phyloP scores from a whole-genome alignment of 1,139 yeast genomes.

The Hanseniaspora uvarum region DNA sequence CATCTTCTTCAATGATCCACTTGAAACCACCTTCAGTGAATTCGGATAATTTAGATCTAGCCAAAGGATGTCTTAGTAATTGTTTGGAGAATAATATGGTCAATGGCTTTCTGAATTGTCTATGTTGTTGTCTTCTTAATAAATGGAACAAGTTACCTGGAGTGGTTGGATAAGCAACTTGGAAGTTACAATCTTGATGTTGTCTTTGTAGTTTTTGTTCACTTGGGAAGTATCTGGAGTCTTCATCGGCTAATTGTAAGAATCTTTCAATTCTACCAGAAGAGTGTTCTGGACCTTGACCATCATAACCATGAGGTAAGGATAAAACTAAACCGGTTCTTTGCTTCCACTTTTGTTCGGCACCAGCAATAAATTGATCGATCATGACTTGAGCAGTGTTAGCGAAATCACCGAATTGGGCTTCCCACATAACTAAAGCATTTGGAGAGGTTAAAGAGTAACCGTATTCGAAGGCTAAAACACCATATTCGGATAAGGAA shows the following conservation, averaged over 20 bases:
- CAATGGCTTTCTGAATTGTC: constrained; percentile 97
- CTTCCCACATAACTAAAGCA: constrained; percentile 97
- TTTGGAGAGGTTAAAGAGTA: constrained; percentile 96
- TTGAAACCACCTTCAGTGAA: constrained; percentile 88
- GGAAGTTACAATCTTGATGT: constrained; percentile 98
- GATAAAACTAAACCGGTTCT: constrained; percentile 93
- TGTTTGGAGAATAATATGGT: constrained; percentile 83
- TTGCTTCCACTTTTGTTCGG: constrained; percentile 98
- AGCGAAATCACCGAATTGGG: constrained; percentile 99
- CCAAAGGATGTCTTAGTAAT: constrained; percentile 93
- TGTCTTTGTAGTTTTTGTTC: constrained; percentile 85
- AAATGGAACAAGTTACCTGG: constrained; percentile 96
- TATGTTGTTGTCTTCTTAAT: constrained; percentile 97
- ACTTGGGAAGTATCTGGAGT: constrained; percentile 86
- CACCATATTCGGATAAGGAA: constrained; percentile 97
- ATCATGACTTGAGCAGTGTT: constrained; percentile 97
- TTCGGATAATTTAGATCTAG: constrained; percentile 72
- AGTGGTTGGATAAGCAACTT: constrained; percentile 95
- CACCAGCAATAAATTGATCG: constrained; percentile 94
- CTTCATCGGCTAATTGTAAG: constrained; percentile 91
- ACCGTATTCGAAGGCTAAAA: constrained; percentile 98
- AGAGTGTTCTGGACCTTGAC: constrained; percentile 99
- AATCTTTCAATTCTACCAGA: constrained; percentile 97
- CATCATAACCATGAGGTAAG: constrained; percentile 98
- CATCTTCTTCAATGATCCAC: constrained; percentile 90